Evolutionary conservation across 305 asterid genomes (phyloP), one percentile per base, ranked within the genome.

Genomic region (Fraxinus nigra): DNA sequence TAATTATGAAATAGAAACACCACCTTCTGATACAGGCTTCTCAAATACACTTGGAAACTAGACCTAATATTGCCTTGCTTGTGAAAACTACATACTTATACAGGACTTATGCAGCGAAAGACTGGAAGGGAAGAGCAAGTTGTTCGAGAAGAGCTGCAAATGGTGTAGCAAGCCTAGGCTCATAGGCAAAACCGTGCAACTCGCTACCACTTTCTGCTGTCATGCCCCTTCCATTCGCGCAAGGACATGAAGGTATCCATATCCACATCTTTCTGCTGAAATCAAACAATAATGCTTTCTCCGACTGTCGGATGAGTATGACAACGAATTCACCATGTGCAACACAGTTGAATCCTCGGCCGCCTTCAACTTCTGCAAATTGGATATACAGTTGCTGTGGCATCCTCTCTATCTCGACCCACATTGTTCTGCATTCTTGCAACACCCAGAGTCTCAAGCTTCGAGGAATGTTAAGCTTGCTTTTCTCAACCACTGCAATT

Each of bases 321-420:
- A 93, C 85, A 7, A 96, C 85, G 18, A 75, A 89, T 28, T 90
- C 93, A 7, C 98, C 98, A 65, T 91, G 91, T 26, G 97, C 98
- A 2, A 94, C 95, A 35, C 97, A 87, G 54, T 70, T 72, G 75
- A 95, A 95, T 2, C 99, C 99, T 1, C 82, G 80, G 0, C 94
- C 98, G 0, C 88, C 90, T 56, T 94, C 98, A 3, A 89, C 37
- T 77, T 94, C 95, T 5, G 90, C 90, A 72, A 96, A 94, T 83
- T 94, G 93, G 10, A 82, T 84, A 81, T 89, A 96, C n/a, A 96
- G 87, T 78, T 91, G 99, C 84, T 91, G 98, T 59, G 99, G 99
- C 99, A 96, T 96, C 59, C 99, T 91, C 87, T 96, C 98, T 0
- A 90, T 90, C 90, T 96, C 99, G 75, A 89, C 90, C 98, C 98